phyloP scores from a whole-genome alignment of 2,329 filamentous ascomycete species.

The Intubia oerlemansii region DNA sequence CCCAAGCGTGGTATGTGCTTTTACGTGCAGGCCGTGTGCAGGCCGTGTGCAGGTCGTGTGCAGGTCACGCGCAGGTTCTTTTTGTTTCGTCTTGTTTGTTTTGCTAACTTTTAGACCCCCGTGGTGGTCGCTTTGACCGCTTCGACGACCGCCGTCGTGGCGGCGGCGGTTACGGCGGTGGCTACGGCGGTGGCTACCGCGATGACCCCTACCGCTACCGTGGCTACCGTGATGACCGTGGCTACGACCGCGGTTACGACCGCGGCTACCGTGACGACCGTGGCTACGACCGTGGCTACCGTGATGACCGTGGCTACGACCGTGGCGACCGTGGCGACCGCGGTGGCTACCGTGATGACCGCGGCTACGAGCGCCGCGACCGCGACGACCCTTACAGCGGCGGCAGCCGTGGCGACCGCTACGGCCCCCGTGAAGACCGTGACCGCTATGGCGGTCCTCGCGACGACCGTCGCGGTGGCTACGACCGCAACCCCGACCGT shows the following conservation, averaged over 20 bases:
- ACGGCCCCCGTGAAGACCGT: constrained; percentile 28
- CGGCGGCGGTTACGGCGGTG: constrained; percentile 33
- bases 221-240: constrained; percentile 17
- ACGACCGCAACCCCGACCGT: constrained; percentile 11
- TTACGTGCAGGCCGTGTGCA: neutral
- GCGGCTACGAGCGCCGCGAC: constrained; percentile 29
- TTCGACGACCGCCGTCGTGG: constrained; percentile 43
- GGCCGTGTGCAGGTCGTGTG: neutral
- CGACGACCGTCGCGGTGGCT: constrained; percentile 14
- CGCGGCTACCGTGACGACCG: constrained; percentile 27
- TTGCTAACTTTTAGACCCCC: constrained; percentile 18
- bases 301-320: constrained; percentile 23
- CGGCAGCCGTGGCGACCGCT: constrained; percentile 19
- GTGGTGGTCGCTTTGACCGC: constrained; percentile 30
- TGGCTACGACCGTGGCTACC: constrained; percentile 21
- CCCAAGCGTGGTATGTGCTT: constrained; percentile 72
- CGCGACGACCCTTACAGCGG: constrained; percentile 16
- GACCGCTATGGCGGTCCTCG: constrained; percentile 15
- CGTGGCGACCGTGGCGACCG: constrained; percentile 11
- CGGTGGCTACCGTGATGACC: constrained; percentile 12
- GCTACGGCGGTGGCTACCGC: constrained; percentile 18
- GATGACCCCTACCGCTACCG: constrained; percentile 15
- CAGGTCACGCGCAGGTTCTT: too few relatives aligned
- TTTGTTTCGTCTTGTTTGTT: constrained; percentile 12
- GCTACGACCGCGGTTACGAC: constrained; percentile 19